A percentile compares a stretch with the other conserved stretches of the same genome.
These are phyloP conservation scores for Xylaria digitata DNA, from an alignment of 2,329 filamentous ascomycete species.

Conservation along the genomic window DNA sequence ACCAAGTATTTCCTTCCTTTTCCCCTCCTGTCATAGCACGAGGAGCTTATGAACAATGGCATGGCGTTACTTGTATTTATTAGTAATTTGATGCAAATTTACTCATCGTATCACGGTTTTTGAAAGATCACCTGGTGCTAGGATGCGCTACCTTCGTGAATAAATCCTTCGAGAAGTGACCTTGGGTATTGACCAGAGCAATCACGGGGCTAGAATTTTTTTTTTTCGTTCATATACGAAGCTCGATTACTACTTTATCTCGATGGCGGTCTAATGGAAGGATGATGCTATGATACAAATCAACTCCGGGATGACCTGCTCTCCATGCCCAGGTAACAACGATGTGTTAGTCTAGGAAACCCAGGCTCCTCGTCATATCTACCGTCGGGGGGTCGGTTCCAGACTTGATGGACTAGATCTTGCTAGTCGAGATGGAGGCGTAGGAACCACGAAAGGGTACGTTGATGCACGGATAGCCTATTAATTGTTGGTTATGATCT, in stretches of 20 bases:
- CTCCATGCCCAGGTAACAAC: conserved; percentile 1
- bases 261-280: conserved; percentile 32
- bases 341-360: background rate
- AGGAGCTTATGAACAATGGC: too few species aligned
- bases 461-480: background rate
- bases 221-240: conserved; percentile 16
- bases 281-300: conserved; percentile 38
- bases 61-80: too few species aligned
- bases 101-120: too few species aligned
- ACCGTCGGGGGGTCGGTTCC: conserved; percentile 2
- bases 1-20: too few species aligned
- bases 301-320: conserved; percentile 20
- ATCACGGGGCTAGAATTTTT: background rate
- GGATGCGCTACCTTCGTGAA: background rate
- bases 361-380: conserved; percentile 11
- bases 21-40: background rate
- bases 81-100: too few species aligned
- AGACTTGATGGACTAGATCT: conserved; percentile 26
- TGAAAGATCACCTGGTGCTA: background rate
- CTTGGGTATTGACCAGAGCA: background rate
- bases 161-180: background rate
- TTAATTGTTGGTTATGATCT: background rate
- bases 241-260: conserved; percentile 36
- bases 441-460: background rate
- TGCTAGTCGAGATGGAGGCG: conserved; percentile 20